phyloP scores from a whole-genome alignment of 2,329 filamentous ascomycete species.

The Acrocalymma vagum region DNA sequence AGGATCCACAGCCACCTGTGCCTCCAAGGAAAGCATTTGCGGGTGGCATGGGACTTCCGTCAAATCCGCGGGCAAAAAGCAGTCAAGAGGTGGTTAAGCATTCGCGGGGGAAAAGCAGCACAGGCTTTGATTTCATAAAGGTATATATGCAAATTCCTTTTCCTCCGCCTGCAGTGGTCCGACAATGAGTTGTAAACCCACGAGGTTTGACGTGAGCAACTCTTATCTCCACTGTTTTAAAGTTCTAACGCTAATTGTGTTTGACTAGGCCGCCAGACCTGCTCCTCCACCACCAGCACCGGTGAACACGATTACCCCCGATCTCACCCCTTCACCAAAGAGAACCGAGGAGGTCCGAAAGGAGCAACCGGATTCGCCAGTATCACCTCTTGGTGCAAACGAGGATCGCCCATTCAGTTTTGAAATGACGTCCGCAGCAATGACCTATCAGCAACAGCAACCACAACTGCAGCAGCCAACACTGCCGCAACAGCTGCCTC shows the following conservation, averaged over 20 bases:
- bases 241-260: slow-evolving; percentile 1
- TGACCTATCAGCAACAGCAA: slow-evolving; percentile 5
- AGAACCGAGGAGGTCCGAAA: slow-evolving; percentile 22
- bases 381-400: slow-evolving; percentile 25
- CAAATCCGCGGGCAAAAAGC: slow-evolving; percentile 36
- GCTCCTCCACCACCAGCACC: slow-evolving; percentile 24
- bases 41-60: slow-evolving; percentile 35
- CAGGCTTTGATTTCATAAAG: slow-evolving; percentile 47
- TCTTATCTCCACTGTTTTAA: slow-evolving; percentile 1
- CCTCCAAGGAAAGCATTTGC: slow-evolving; percentile 33
- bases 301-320: slow-evolving; percentile 36
- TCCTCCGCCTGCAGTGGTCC: slow-evolving; percentile 24
- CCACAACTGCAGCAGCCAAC: slow-evolving; percentile 8
- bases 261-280: slow-evolving; percentile 27
- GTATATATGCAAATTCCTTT: slow-evolving; percentile 38
- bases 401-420: slow-evolving; percentile 35
- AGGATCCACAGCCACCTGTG: slow-evolving; percentile 15
- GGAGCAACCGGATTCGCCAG: slow-evolving; percentile 27
- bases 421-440: slow-evolving; percentile 21
- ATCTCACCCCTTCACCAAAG: slow-evolving; percentile 37
- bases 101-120: slow-evolving; percentile 46
- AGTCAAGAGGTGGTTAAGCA: slow-evolving; percentile 36
- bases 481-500: slow-evolving; percentile 3
- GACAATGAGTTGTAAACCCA: slow-evolving; percentile 12
- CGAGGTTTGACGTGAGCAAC: slow-evolving; percentile 17